Evolutionary conservation across 768 basidiomycete species (phyloP).

Genomic region (Gloeophyllum trabeum): DNA sequence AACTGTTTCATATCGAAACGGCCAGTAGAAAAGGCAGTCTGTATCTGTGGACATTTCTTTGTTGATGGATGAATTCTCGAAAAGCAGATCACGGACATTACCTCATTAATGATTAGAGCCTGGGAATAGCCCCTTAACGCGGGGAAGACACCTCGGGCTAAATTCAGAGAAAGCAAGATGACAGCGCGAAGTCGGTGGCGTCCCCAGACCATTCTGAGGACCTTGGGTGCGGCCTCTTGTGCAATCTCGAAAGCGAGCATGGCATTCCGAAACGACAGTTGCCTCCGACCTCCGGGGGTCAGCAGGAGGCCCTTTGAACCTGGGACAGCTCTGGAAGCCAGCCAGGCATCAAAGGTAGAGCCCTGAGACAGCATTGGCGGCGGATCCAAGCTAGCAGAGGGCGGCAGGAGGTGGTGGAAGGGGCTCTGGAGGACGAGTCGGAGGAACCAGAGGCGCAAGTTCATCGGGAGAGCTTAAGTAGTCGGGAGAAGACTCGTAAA

Average conservation of each 20-base stretch:
- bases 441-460: too few species aligned
- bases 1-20: conserved; percentile 62
- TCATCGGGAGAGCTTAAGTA: too few species aligned
- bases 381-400: too few species aligned
- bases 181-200: conserved; percentile 60
- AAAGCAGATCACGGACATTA: conserved; percentile 12
- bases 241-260: conserved; percentile 45
- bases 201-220: conserved; percentile 36
- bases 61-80: neutral
- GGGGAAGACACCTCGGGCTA: conserved; percentile 66
- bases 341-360: conserved; percentile 8
- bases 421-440: too few species aligned
- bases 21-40: conserved; percentile 57
- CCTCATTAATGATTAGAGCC: conserved; percentile 79
- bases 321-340: conserved; percentile 14
- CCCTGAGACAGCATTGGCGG: too few species aligned
- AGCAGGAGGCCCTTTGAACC: conserved; percentile 8
- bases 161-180: conserved; percentile 61
- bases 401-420: too few species aligned
- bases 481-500: too few species aligned
- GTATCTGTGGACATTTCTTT: conserved; percentile 36
- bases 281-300: conserved; percentile 58
- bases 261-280: conserved; percentile 45
- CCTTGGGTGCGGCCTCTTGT: conserved; percentile 39
- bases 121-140: conserved; percentile 82